Conservation (phyloP, 805 yeast species). For the Torulaspora delbrueckii region DNA sequence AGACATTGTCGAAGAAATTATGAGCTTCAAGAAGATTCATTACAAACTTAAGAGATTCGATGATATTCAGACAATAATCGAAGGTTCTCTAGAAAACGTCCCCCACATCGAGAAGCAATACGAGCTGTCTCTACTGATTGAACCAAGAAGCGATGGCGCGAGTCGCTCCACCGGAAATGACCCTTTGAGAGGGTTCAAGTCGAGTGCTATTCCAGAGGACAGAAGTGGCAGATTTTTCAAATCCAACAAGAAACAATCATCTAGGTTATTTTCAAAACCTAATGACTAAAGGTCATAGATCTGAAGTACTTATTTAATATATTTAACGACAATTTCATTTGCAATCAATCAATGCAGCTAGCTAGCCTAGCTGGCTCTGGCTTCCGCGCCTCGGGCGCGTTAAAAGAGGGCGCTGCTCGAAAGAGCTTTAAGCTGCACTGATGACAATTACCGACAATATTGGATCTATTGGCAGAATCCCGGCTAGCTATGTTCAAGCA, state of each 20-base stretch:
- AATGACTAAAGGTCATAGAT: background rate
- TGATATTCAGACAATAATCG: slow-evolving; percentile 52
- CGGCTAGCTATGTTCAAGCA: slow-evolving; percentile 46
- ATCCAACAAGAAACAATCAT: slow-evolving; percentile 14
- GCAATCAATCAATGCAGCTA: no score
- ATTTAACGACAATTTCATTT: background rate
- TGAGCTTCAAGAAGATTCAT: slow-evolving; percentile 60
- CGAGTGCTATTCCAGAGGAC: slow-evolving; percentile 5
- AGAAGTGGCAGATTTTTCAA: slow-evolving; percentile 9
- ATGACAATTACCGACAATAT: no score
- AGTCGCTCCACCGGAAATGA: slow-evolving; percentile 8
- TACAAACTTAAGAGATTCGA: slow-evolving; percentile 60
- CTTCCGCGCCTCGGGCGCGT: background rate
- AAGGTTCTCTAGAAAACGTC: slow-evolving; percentile 27
- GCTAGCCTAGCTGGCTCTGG: background rate
- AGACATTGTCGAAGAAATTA: slow-evolving; percentile 67
- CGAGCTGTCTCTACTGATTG: slow-evolving; percentile 64
- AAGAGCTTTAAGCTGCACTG: no score
- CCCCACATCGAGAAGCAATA: slow-evolving; percentile 82
- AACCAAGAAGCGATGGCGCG: slow-evolving; percentile 54
- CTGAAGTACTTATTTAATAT: background rate
- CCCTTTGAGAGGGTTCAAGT: slow-evolving; percentile 7
- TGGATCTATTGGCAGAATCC: background rate
- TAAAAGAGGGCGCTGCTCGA: background rate
- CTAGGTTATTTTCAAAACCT: slow-evolving; percentile 8